Percentiles rank a stretch among this genome's conserved stretches.
Conservation (phyloP, 1,284 basidiomycete species). For the Hemileia vastatrix region DNA sequence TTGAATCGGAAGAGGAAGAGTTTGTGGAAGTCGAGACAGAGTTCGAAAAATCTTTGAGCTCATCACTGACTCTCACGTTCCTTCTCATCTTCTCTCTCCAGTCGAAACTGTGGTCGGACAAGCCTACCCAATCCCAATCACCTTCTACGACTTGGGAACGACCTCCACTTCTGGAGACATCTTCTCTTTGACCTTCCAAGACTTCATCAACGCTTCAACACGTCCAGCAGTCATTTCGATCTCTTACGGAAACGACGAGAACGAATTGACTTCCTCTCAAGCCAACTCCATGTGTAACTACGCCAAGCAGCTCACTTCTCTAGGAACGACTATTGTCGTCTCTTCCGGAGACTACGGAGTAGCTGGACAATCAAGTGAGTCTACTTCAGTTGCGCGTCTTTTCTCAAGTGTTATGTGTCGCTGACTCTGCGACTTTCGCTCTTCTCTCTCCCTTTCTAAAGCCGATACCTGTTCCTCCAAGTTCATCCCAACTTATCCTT, state of each 20-base stretch:
- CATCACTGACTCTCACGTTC: background rate
- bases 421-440: too few species aligned
- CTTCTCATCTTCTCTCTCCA: background rate
- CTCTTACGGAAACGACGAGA: slow-evolving; percentile 19
- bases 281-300: slow-evolving; percentile 15
- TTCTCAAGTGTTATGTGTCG: too few species aligned
- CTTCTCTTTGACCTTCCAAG: slow-evolving; percentile 22
- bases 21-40: background rate
- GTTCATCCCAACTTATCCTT: slow-evolving; percentile 24
- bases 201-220: background rate
- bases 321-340: slow-evolving; percentile 25
- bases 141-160: slow-evolving; percentile 15
- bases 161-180: slow-evolving; percentile 19
- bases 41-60: too few species aligned
- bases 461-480: background rate
- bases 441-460: too few species aligned
- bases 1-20: background rate
- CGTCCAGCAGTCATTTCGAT: slow-evolving; percentile 18
- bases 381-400: background rate
- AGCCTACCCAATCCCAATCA: slow-evolving; percentile 23
- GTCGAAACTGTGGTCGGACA: slow-evolving; percentile 19
- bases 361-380: background rate
- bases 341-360: slow-evolving; percentile 24
- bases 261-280: slow-evolving; percentile 2
- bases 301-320: slow-evolving; percentile 22